Evolutionary conservation across 192 early-diverging fungal genomes (phyloP), one percentile per base, ranked within the genome.

Genomic region (Chytriomyces sp.): DNA sequence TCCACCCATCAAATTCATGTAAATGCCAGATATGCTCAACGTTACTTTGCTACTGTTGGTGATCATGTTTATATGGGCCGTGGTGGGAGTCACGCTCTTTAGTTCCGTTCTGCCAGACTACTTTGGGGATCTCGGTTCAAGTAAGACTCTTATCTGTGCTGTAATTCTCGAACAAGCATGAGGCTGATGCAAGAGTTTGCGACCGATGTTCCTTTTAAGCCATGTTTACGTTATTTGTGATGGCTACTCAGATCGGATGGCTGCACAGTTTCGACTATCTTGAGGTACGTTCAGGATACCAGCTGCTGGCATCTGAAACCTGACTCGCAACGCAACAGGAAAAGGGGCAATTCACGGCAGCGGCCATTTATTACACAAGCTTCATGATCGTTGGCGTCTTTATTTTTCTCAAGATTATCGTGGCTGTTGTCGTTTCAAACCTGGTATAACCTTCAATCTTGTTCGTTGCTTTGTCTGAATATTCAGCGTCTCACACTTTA

Each of bases 371-470:
- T 76, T 85, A 69, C 67, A 64, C 77, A 2, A 69, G 47, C 45
- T 85, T 75, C 64, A 76, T 85, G 50, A 72, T 83, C 35, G 75
- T 83, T 18, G 84, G 76, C 5, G 77, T 74, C 6, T 83, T 85
- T 70, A 79, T 85, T 8, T 81, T 85, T 64, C 28, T 77, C 53
- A 85, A 85, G 60, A 75, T 85, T 45, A 77, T 85, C 24, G 82
- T 83, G 64, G 84, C 84, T 13, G 81, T 85, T 7, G 82, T 85
- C 28, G 84, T 85, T 8, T 78, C 82, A 45, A 85, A 85, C 63
- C 61, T 85, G 77, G 83, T 81, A 69, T 43, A 64, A 7, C 44
- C 35, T 35, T 35, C 0, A 35, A 2, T 35, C 35, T 35, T 4
- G 35, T 35, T 1, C 35, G 35, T 35, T 35, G 35, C 1, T 35